These are phyloP conservation scores for Cryptococcus amylolentus DNA, from an alignment of 1,284 basidiomycete genomes.

Conservation along the genomic window DNA sequence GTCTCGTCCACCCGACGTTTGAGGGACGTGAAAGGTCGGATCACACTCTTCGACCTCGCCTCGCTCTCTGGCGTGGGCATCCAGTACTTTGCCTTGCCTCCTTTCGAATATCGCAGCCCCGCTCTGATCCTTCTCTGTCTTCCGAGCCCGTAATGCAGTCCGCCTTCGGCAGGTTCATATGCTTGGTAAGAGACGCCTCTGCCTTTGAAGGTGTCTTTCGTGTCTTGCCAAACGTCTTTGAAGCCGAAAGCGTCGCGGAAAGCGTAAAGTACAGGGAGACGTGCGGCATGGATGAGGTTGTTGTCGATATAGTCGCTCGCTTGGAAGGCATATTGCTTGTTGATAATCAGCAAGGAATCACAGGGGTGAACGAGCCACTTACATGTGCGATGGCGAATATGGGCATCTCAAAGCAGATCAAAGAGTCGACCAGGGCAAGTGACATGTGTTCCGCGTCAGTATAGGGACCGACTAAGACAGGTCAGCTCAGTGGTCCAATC, in stretches of 20 bases:
- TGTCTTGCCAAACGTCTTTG: slow-evolving; percentile 84
- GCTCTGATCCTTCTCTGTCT: slow-evolving; percentile 78
- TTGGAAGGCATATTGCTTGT: slow-evolving; percentile 48
- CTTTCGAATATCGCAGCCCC: slow-evolving; percentile 82
- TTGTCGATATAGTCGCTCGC: slow-evolving; percentile 74
- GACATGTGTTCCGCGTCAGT: slow-evolving; percentile 87
- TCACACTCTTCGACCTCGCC: slow-evolving; percentile 32
- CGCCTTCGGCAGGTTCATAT: slow-evolving; percentile 91
- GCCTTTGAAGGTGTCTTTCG: slow-evolving; percentile 75
- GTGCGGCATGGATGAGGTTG: slow-evolving; percentile 66
- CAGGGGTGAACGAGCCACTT: slow-evolving; percentile 10
- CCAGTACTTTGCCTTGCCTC: slow-evolving; percentile 88
- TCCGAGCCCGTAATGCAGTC: slow-evolving; percentile 78
- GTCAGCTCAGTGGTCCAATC: slow-evolving; percentile 9
- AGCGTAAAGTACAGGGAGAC: slow-evolving; percentile 82
- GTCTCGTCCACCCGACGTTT: slow-evolving; percentile 54
- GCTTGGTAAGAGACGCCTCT: slow-evolving; percentile 91
- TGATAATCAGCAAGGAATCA: slow-evolving; percentile 1
- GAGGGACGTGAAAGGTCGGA: slow-evolving; percentile 50
- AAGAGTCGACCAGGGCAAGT: slow-evolving; percentile 78
- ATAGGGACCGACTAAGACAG: slow-evolving; percentile 68
- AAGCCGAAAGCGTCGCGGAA: slow-evolving; percentile 81
- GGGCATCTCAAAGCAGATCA: slow-evolving; percentile 97
- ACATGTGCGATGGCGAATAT: slow-evolving; percentile 87
- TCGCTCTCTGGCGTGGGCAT: slow-evolving; percentile 64